These are phyloP conservation scores for Tritrichomonas musculus DNA, from an alignment of 208 protist genomes.

Conservation along the genomic window DNA sequence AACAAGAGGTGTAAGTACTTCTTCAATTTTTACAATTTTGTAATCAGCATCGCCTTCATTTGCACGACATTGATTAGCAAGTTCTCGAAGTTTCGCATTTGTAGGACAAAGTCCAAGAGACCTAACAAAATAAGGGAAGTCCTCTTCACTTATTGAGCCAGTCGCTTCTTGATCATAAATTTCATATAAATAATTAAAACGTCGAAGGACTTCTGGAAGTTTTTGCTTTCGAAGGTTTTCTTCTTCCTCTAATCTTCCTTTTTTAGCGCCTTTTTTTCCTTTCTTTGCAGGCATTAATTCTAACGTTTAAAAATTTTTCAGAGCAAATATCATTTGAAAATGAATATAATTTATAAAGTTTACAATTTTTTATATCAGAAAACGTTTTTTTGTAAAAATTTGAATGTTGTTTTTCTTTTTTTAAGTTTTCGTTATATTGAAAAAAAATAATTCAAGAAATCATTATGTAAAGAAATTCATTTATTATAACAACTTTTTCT, in stretches of 20 bases:
- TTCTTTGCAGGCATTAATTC: not conserved
- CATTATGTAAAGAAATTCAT: too few relatives aligned
- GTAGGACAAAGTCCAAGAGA: not conserved
- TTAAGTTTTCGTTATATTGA: too few relatives aligned
- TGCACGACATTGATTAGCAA: not conserved
- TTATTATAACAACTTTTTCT: too few relatives aligned
- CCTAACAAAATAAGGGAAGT: not conserved
- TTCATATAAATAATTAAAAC: not conserved
- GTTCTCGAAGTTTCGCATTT: not conserved
- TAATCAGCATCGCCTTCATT: not conserved
- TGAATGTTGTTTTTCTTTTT: too few relatives aligned
- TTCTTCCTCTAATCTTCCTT: not conserved
- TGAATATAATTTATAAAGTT: too few relatives aligned
- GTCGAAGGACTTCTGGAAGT: not conserved
- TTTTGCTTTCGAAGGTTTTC: not conserved
- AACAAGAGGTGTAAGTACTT: not conserved
- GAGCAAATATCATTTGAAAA: too few relatives aligned
- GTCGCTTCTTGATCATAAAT: not conserved
- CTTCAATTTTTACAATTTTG: not conserved
- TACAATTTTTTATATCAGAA: too few relatives aligned
- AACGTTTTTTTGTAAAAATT: too few relatives aligned
- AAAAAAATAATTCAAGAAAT: too few relatives aligned
- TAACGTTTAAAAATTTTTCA: too few relatives aligned
- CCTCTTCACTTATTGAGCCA: not conserved
- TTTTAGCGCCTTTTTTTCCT: not conserved